Conservation (phyloP, 768 basidiomycete genomes). For the Mycena polygramma region DNA sequence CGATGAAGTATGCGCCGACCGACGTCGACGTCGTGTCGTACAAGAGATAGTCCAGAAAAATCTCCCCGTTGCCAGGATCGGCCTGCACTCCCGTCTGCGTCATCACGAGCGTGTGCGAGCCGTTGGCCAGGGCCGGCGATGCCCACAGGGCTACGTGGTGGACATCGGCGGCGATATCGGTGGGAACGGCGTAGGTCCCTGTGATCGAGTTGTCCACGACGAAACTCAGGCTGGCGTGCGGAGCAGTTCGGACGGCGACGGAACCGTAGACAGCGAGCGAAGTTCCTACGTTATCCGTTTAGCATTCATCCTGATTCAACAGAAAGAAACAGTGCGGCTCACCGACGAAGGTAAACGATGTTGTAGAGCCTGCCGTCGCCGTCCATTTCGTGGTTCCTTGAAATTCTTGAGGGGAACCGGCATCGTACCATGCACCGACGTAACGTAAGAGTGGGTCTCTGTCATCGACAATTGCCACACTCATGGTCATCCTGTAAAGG, state of each 20-base stretch:
- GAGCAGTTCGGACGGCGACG: neutral
- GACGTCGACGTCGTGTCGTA: slow-evolving; percentile 22
- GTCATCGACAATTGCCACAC: slow-evolving; percentile 23
- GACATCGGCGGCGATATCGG: neutral
- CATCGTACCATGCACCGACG: slow-evolving; percentile 10
- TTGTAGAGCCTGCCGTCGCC: neutral
- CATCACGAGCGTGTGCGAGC: slow-evolving; percentile 25
- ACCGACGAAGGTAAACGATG: slow-evolving; percentile 19
- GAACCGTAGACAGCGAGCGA: slow-evolving; percentile 20
- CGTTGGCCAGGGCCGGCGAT: slow-evolving; percentile 3
- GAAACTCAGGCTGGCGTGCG: slow-evolving; percentile 12
- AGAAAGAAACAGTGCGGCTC: neutral
- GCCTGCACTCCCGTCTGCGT: slow-evolving; percentile 16
- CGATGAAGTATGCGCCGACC: slow-evolving; percentile 21
- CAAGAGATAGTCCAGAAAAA: slow-evolving; percentile 32
- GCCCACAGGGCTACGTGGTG: slow-evolving; percentile 19
- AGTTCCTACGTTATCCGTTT: slow-evolving; percentile 1
- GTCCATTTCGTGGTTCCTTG: slow-evolving; percentile 13
- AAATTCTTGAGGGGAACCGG: slow-evolving; percentile 4
- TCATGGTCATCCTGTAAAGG: slow-evolving; percentile 2
- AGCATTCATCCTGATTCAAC: too few relatives aligned
- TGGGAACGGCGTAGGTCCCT: neutral
- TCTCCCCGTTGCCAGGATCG: neutral
- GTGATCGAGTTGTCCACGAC: slow-evolving; percentile 1
- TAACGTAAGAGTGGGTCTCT: slow-evolving; percentile 16